A percentile compares a stretch with the other conserved stretches of the same genome.
Evolutionary conservation across 176 grass and related monocot species (phyloP).

Genomic region (Olyra latifolia): DNA sequence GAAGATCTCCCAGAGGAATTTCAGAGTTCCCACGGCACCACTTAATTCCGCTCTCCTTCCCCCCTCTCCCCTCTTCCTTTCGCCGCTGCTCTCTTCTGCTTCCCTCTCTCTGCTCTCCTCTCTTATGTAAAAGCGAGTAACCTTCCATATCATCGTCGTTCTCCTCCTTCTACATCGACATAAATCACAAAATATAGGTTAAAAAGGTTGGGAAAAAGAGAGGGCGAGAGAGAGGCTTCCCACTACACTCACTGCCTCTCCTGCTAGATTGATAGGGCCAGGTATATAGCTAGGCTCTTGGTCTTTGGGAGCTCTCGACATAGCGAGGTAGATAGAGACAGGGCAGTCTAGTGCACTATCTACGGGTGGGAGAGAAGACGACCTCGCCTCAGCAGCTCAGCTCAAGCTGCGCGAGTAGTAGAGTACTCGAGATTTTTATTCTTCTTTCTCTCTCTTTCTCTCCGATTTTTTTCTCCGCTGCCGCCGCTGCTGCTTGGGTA

Average conservation of each 20-base stretch:
- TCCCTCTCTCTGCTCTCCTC: neutral
- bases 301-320: neutral
- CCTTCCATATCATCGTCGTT: neutral
- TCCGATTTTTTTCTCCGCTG: neutral
- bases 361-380: neutral
- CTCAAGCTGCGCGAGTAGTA: neutral
- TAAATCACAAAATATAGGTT: neutral
- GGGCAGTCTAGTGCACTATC: constrained; percentile 20
- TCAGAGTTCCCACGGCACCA: constrained; percentile 59
- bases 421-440: constrained; percentile 32
- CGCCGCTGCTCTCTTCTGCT: neutral
- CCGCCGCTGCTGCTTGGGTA: neutral
- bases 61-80: neutral
- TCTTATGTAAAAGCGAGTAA: neutral
- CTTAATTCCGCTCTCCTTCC: constrained; percentile 3
- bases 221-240: neutral
- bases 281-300: constrained; percentile 12
- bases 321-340: constrained; percentile 35
- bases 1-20: constrained; percentile 53
- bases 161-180: neutral
- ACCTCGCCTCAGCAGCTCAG: neutral
- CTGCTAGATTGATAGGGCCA: constrained; percentile 28
- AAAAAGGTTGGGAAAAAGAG: neutral
- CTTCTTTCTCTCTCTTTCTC: neutral
- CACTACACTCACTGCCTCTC: neutral